A percentile compares a stretch with the other conserved stretches of the same genome.
Conservation (phyloP, 345 rosid species). For the Luvunga scandens region DNA sequence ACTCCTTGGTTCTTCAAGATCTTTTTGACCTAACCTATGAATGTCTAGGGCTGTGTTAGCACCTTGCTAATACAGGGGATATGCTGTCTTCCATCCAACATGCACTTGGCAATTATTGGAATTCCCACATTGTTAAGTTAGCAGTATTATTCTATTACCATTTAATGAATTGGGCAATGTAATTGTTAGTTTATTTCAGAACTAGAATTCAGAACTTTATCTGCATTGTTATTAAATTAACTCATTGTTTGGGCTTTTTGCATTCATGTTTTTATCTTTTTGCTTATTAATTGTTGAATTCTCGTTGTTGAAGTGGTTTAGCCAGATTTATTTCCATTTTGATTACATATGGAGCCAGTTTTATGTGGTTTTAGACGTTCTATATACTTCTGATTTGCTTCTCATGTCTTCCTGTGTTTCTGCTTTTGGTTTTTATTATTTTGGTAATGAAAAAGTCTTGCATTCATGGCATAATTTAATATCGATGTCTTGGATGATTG, state of each 20-base stretch:
- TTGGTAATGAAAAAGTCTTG: not conserved
- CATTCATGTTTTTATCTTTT: not conserved
- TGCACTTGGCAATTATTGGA: not conserved
- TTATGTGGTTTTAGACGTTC: not conserved
- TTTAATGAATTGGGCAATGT: not conserved
- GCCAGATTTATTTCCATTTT: not conserved
- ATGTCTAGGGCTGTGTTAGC: not conserved
- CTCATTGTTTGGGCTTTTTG: not conserved
- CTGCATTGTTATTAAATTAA: not conserved
- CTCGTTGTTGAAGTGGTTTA: not conserved
- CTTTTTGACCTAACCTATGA: not conserved
- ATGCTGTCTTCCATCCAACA: not conserved
- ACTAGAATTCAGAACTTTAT: not conserved
- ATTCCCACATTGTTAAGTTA: not conserved
- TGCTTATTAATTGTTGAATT: not conserved
- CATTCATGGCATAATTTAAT: not conserved
- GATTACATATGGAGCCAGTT: not conserved
- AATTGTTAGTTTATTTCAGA: not conserved
- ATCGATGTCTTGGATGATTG: constrained; percentile 5
- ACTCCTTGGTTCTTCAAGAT: not conserved
- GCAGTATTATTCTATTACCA: not conserved
- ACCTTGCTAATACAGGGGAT: not conserved
- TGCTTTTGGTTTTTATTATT: not conserved
- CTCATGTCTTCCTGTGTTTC: not conserved
- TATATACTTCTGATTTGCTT: not conserved